Conservation (phyloP, 345 rosid species). For the Kandelia obovata region DNA sequence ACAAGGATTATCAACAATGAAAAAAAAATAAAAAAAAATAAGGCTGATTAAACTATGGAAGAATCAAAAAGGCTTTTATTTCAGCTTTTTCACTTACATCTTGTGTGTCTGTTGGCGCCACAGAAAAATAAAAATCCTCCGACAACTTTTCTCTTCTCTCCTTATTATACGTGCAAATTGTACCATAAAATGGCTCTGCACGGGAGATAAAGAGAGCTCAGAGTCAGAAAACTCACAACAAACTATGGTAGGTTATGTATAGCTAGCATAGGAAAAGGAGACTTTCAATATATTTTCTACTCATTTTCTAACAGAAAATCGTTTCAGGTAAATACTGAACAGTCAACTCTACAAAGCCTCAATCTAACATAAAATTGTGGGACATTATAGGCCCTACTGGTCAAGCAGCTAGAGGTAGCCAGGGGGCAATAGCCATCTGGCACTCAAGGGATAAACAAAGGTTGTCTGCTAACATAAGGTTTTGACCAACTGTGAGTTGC, state of each 20-base stretch:
- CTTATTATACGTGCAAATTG: constrained; percentile 79
- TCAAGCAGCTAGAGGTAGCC: too few relatives aligned
- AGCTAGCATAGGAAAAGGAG: background rate
- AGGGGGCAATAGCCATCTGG: background rate
- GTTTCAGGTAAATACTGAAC: too few relatives aligned
- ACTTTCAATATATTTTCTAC: background rate
- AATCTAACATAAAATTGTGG: too few relatives aligned
- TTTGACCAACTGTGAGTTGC: too few relatives aligned
- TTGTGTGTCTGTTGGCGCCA: constrained; percentile 63
- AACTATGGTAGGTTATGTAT: background rate
- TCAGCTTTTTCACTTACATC: constrained; percentile 56
- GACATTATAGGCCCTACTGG: too few relatives aligned
- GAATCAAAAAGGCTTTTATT: constrained; percentile 4
- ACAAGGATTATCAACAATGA: background rate
- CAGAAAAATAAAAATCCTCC: constrained; percentile 80
- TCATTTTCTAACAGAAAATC: too few relatives aligned
- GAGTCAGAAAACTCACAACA: constrained; percentile 24
- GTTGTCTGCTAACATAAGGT: background rate
- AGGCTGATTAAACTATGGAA: background rate
- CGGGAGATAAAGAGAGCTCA: constrained; percentile 25
- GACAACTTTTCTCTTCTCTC: constrained; percentile 96
- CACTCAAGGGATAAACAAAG: background rate
- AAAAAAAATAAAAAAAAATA: background rate
- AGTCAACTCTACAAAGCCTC: too few relatives aligned
- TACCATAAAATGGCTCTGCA: constrained; percentile 92